Evolutionary conservation across 1,284 basidiomycete genomes (phyloP), one percentile per base, ranked within the genome.

Genomic region (Vanrija humicola): DNA sequence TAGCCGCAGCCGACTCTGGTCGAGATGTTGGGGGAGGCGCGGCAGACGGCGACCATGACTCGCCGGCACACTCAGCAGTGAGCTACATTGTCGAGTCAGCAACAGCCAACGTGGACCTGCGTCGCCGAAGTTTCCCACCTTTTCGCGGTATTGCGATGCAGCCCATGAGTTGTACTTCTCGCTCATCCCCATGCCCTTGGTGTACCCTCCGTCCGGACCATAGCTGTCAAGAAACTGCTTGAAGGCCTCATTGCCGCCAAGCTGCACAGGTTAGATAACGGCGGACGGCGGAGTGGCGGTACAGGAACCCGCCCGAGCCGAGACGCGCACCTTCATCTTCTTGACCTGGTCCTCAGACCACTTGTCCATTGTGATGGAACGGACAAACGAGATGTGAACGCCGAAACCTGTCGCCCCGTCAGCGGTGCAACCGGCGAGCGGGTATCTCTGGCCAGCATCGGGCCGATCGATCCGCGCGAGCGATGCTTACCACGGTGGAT

Each of bases 321-420:
- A 5, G 21, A 23, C 21, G 64, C 80, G 49, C 44, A 90, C 89
- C 83, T 88, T 85, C 90, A 97, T 95, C 63, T 91, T 85, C 68
- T 80, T 86, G 64, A 95, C 80, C 75, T 97, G 92, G 52, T 92
- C 89, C 40, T 86, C 84, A 56, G 90, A 88, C 92, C 92, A 96
- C 66, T 90, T 88, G 77, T 95, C 92, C 92, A 96, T 96, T 54
- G 91, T 93, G 65, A 91, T 84, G 47, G 89, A 92, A 68, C 91
- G 83, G 52, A 95, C 89, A 77, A 94, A 94, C 70, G 89, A 92
- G 39, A 71, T 74, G 58, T 75, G 68, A 34, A 66, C 68, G 40
- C 73, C 73, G 47, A 75, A 72, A 14, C 73, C 72, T 70, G 38
- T 23, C 28, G 14, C 8, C 8, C 9, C 9, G 49, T 51, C 26